Evolutionary conservation across 768 basidiomycete species (phyloP), one percentile per base, ranked within the genome.

Genomic region (Boletellus ananas): DNA sequence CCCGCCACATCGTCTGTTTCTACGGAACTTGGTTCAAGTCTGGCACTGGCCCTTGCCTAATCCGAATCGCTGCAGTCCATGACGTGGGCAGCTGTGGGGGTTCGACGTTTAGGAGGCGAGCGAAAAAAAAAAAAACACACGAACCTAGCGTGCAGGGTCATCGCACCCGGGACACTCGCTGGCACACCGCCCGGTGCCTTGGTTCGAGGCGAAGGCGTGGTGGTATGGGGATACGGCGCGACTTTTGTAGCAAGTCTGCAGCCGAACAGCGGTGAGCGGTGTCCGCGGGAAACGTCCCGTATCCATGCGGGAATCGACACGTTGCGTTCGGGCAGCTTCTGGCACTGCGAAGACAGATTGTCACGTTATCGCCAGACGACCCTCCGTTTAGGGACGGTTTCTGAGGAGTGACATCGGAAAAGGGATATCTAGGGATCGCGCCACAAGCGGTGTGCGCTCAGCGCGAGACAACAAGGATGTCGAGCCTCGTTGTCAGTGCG

Each of bases 281-380:
- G 58, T 66, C 63, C 63, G 63, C 63, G 63, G 63, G 61, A 63
- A 58, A 58, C 34, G 44, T 36, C 55, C 31, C 23, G 63, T 65
- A 58, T 64, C 64, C 63, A 65, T 64, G 63, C 42, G 38, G 59
- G 60, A 52, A 39, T 37, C 35, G 17, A 27, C 51, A 66, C 64
- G 63, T 58, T 58, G 56, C 49, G 33, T 63, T 5, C 46, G 54
- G 54, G 42, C 50, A 34, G 31, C 57, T 52, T 51, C 50, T 43
- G 18, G 51, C 56, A 41, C 51, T 58, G 52, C 44, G 34, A 63
- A 63, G 55, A 47, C 37, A 50, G 50, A 41, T 46, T 50, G 55
- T 49, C 50, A 62, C 58, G 60, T 62, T 52, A 64, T 62, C 52
- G 38, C 47, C 25, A 54, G 52, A 35, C 51, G 46, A 42, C 47